These are phyloP conservation scores for Austroboletus novae-zelandiae DNA, from an alignment of 1,284 basidiomycete genomes.

Conservation along the genomic window DNA sequence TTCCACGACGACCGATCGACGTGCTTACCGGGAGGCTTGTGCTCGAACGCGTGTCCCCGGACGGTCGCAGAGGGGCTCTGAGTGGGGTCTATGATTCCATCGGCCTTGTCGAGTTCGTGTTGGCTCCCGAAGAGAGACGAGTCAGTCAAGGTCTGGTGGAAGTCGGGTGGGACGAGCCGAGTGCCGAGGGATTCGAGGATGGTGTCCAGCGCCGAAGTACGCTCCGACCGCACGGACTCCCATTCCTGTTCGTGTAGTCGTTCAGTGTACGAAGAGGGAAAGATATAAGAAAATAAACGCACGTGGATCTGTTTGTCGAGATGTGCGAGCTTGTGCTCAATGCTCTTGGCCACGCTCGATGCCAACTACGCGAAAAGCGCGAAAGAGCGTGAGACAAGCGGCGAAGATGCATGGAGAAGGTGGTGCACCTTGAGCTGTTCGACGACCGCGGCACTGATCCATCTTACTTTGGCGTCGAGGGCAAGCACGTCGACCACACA, in stretches of 20 bases:
- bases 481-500: slow-evolving; percentile 67
- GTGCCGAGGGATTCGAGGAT: slow-evolving; percentile 68
- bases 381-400: neutral
- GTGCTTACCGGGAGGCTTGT: slow-evolving; percentile 28
- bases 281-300: slow-evolving; percentile 36
- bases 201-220: slow-evolving; percentile 58
- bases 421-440: slow-evolving; percentile 69
- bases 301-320: slow-evolving; percentile 63
- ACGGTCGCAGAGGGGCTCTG: slow-evolving; percentile 51
- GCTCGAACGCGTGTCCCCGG: slow-evolving; percentile 30
- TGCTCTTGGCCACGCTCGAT: slow-evolving; percentile 63
- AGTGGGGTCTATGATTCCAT: slow-evolving; percentile 27
- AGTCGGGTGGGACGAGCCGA: slow-evolving; percentile 72
- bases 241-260: slow-evolving; percentile 58
- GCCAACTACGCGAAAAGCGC: slow-evolving; percentile 50
- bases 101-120: slow-evolving; percentile 48
- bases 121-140: slow-evolving; percentile 77
- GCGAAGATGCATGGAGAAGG: neutral
- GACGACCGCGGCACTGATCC: slow-evolving; percentile 67
- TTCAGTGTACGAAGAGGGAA: neutral
- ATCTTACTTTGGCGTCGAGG: slow-evolving; percentile 72
- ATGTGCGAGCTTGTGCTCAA: slow-evolving; percentile 64
- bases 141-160: slow-evolving; percentile 62
- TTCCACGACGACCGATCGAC: slow-evolving; percentile 67
- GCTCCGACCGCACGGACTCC: slow-evolving; percentile 59